phyloP scores from a whole-genome alignment of 257 asterid species.

The Nicotiana tabacum region DNA sequence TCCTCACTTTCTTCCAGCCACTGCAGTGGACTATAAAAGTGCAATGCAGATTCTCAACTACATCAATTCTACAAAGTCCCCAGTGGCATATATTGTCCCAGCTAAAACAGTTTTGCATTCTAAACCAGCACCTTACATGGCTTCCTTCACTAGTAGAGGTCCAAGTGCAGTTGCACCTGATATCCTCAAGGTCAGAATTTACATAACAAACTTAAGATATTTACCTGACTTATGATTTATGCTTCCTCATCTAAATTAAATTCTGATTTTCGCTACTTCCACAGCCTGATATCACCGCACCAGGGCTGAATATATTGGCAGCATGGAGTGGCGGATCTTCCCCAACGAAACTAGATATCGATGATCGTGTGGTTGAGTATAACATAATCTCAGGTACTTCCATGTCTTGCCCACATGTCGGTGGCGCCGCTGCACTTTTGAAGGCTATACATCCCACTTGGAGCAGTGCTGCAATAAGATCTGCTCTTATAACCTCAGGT shows the following conservation, averaged over 20 bases:
- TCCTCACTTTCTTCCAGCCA: slow-evolving; percentile 46
- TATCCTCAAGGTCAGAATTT: slow-evolving; percentile 33
- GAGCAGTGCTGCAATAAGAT: slow-evolving; percentile 94
- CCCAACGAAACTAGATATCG: slow-evolving; percentile 54
- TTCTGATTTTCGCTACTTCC: not conserved
- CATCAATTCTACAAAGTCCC: slow-evolving; percentile 26
- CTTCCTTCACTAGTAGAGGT: slow-evolving; percentile 40
- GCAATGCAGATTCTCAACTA: slow-evolving; percentile 24
- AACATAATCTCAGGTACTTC: slow-evolving; percentile 82
- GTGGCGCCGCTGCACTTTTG: slow-evolving; percentile 69
- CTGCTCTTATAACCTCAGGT: slow-evolving; percentile 87
- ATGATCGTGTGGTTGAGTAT: slow-evolving; percentile 57
- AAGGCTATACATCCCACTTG: slow-evolving; percentile 85
- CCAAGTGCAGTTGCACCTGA: slow-evolving; percentile 35
- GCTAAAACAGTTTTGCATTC: slow-evolving; percentile 23
- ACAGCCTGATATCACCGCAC: slow-evolving; percentile 95
- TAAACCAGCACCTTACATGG: slow-evolving; percentile 42
- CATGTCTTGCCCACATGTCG: slow-evolving; percentile 89
- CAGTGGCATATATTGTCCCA: slow-evolving; percentile 22
- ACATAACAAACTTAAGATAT: not conserved
- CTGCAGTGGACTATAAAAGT: slow-evolving; percentile 25
- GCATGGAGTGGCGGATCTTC: slow-evolving; percentile 95
- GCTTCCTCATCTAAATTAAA: not conserved
- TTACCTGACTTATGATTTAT: not conserved
- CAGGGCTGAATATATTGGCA: slow-evolving; percentile 82